These are phyloP conservation scores for Fraxinus sp. DNA, from an alignment of 305 asterid genomes.

Conservation along the genomic window DNA sequence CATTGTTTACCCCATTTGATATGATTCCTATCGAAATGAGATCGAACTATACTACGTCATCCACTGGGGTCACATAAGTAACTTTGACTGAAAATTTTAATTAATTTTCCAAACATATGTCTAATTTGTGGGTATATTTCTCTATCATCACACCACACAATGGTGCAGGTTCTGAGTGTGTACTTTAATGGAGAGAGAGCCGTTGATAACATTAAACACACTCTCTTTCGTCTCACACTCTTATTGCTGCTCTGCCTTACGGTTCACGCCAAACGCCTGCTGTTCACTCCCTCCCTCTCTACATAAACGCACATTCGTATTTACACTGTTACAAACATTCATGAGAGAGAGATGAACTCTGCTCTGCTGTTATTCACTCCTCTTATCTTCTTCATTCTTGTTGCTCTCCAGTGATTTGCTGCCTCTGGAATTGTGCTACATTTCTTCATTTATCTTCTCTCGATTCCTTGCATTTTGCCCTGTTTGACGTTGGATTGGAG, in stretches of 20 bases:
- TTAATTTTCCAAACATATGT: neutral
- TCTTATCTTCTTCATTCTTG: neutral
- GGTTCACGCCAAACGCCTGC: conserved; percentile 99
- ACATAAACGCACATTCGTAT: conserved; percentile 31
- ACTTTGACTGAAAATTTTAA: neutral
- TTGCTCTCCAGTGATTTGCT: conserved; percentile 2
- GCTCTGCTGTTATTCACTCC: neutral
- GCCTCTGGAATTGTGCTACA: conserved; percentile 19
- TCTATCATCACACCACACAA: conserved; percentile 48
- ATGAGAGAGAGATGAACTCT: conserved; percentile 27
- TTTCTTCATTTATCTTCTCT: conserved; percentile 7
- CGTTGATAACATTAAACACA: conserved; percentile 58
- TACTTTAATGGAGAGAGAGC: conserved; percentile 30
- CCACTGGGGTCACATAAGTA: neutral
- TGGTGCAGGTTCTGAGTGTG: conserved; percentile 18
- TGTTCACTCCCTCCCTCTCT: conserved; percentile 25
- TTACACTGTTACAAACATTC: conserved; percentile 23
- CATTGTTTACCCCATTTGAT: neutral
- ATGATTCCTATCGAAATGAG: neutral
- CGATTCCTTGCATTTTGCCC: neutral
- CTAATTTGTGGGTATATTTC: conserved; percentile 6
- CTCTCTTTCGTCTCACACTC: conserved; percentile 31
- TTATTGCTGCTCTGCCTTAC: conserved; percentile 62
- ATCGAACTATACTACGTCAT: neutral
- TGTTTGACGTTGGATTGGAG: conserved; percentile 22